Evolutionary conservation across 1,284 basidiomycete genomes (phyloP).

Genomic region (Ceratobasidium sp.): DNA sequence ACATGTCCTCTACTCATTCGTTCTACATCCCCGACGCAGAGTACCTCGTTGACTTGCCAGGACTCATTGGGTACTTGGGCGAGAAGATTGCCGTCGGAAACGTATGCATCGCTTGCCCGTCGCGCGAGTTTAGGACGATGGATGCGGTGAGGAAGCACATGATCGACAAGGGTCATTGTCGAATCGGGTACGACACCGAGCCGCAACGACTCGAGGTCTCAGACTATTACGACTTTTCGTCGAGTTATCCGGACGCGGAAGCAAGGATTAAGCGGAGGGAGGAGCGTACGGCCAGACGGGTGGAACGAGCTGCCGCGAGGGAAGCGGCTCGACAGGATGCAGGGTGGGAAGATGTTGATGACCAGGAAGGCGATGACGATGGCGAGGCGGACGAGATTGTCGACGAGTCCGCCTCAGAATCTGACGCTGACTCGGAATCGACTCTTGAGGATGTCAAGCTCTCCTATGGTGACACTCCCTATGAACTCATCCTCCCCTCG

Average conservation of each 20-base stretch:
- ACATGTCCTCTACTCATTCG: conserved; percentile 90
- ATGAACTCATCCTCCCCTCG: conserved; percentile 95
- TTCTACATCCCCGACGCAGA: conserved; percentile 98
- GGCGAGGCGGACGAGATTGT: conserved; percentile 49
- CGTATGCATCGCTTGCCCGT: conserved; percentile 92
- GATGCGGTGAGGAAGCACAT: conserved; percentile 93
- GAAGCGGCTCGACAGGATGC: conserved; percentile 57
- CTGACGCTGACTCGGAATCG: conserved; percentile 57
- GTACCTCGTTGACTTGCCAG: conserved; percentile 85
- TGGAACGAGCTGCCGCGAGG: conserved; percentile 54
- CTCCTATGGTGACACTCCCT: conserved; percentile 77
- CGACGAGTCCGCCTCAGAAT: conserved; percentile 53
- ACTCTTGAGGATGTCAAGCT: conserved; percentile 61
- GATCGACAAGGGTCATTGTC: conserved; percentile 95
- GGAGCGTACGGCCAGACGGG: conserved; percentile 52
- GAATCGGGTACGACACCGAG: conserved; percentile 89
- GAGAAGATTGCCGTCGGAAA: conserved; percentile 95
- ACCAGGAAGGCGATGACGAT: conserved; percentile 49
- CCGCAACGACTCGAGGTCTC: conserved; percentile 86
- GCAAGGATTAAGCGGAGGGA: conserved; percentile 54
- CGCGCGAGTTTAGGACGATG: conserved; percentile 78
- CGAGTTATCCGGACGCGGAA: conserved; percentile 75
- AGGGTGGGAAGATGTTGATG: conserved; percentile 69
- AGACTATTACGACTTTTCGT: conserved; percentile 93
- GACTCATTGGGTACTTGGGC: conserved; percentile 87